Evolutionary conservation across 1,284 basidiomycete genomes (phyloP), one percentile per base, ranked within the genome.

Genomic region (Trichosporon ovoides): DNA sequence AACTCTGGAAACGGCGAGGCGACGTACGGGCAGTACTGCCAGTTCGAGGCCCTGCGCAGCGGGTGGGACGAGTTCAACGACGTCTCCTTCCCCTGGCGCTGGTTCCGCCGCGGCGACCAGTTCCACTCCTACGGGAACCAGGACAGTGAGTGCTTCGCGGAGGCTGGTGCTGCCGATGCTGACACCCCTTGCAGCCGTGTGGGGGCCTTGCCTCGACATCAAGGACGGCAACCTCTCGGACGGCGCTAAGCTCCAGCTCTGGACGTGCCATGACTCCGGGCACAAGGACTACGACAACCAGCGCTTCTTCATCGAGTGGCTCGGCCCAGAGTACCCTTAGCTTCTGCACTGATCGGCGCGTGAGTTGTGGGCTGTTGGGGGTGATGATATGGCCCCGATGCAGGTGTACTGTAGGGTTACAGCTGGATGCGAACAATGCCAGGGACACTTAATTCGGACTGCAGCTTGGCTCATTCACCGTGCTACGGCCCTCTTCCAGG

Each of bases 251-350:
- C 24, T 48, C 24, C 43, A 48, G 43, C 16, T 48, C 16, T 48
- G 43, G 43, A 22, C 28, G 3, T 48, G 43, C 24, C 43, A 48
- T 13, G 6, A 31, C 11, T 13, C 24, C 13, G 13, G 22, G 22
- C 43, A 48, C 43, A 22, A 7, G 22, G 43, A 48, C 43, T 48
- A n/a, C 43, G 22, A 48, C 7, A 48, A 48, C 43, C 43, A 48
- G 43, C 14, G n/a, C 22, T 48, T 16, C 14, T 28, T 28, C 43
- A 48, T 48, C 16, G 43, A 48, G 43, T n/a, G 14, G 14, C 43
- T 48, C 16, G 43, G 43, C 11, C 43, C 13, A 2, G 43, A 48
- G 24, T 31, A 48, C 22, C 24, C 43, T 24, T 37, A 13, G 12
- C 35, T 5, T 37, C 3, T 31, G 28, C 28, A 31, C 28, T 31